A percentile compares a stretch with the other conserved stretches of the same genome.
phyloP scores from a whole-genome alignment of 202 grass and related monocot species.

The Saccharum hybrid region DNA sequence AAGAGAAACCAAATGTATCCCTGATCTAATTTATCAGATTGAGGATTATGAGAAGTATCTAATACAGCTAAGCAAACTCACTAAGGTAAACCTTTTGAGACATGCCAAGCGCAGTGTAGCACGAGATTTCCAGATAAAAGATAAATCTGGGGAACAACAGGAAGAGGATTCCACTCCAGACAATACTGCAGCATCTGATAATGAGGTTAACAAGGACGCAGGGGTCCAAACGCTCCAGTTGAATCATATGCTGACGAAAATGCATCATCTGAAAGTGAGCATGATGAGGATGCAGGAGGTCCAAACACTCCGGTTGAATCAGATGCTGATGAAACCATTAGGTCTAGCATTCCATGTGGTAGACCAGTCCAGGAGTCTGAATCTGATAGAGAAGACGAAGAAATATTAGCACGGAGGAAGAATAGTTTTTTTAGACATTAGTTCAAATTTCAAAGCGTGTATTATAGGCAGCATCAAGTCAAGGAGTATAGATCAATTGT shows the following conservation, averaged over 20 bases:
- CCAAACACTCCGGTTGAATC: slow-evolving; percentile 44
- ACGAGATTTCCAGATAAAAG: slow-evolving; percentile 81
- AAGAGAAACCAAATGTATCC: slow-evolving; percentile 88
- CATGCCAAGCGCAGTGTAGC: slow-evolving; percentile 83
- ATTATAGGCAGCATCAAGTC: not conserved
- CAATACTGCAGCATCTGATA: slow-evolving; percentile 52
- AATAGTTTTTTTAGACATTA: slow-evolving; percentile 32
- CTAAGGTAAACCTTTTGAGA: slow-evolving; percentile 79
- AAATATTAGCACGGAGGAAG: slow-evolving; percentile 54
- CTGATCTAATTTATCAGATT: slow-evolving; percentile 93
- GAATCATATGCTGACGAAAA: slow-evolving; percentile 1
- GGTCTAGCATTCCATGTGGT: slow-evolving; percentile 20
- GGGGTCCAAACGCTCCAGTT: slow-evolving; percentile 44
- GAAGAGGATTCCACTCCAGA: slow-evolving; percentile 42
- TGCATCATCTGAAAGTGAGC: slow-evolving; percentile 56
- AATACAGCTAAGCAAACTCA: slow-evolving; percentile 81
- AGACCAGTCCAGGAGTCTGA: slow-evolving; percentile 49
- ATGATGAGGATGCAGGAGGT: slow-evolving; percentile 49
- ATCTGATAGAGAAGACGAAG: slow-evolving; percentile 57
- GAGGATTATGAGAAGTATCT: slow-evolving; percentile 95
- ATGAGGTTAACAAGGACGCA: slow-evolving; percentile 49
- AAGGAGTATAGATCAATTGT: not conserved
- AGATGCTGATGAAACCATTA: slow-evolving; percentile 47
- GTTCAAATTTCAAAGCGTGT: not conserved
- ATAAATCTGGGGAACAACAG: slow-evolving; percentile 46